A percentile compares a stretch with the other conserved stretches of the same genome.
These are phyloP conservation scores for Melaleuca quinquenervia DNA, from an alignment of 345 rosid genomes.

Conservation along the genomic window DNA sequence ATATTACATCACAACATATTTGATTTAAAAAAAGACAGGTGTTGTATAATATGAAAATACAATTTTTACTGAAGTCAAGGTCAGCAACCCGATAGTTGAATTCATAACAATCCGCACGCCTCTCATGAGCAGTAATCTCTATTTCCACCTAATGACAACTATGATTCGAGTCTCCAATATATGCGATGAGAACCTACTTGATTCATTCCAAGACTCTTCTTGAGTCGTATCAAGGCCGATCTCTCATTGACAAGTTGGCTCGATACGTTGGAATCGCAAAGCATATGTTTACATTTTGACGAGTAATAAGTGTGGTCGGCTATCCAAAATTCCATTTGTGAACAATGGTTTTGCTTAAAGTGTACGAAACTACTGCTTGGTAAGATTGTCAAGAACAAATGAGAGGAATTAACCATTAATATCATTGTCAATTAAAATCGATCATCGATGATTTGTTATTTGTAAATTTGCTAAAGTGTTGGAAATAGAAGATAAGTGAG, in stretches of 20 bases:
- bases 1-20: no score
- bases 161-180: not conserved
- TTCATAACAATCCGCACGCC: not conserved
- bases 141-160: not conserved
- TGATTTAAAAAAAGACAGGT: not conserved
- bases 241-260: not conserved
- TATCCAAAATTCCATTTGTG: not conserved
- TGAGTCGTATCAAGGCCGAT: not conserved
- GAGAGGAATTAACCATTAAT: no score
- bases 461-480: no score
- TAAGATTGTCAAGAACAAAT: no score
- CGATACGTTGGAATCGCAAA: not conserved
- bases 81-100: not conserved
- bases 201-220: not conserved
- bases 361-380: no score
- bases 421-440: not conserved
- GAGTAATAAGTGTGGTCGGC: not conserved
- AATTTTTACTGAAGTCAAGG: not conserved
- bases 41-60: no score
- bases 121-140: not conserved
- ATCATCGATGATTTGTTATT: no score
- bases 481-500: not conserved
- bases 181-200: not conserved
- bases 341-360: no score
- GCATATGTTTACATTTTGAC: not conserved